Conservation (phyloP, 2,329 filamentous ascomycete genomes). For the Ophiostoma ips region DNA sequence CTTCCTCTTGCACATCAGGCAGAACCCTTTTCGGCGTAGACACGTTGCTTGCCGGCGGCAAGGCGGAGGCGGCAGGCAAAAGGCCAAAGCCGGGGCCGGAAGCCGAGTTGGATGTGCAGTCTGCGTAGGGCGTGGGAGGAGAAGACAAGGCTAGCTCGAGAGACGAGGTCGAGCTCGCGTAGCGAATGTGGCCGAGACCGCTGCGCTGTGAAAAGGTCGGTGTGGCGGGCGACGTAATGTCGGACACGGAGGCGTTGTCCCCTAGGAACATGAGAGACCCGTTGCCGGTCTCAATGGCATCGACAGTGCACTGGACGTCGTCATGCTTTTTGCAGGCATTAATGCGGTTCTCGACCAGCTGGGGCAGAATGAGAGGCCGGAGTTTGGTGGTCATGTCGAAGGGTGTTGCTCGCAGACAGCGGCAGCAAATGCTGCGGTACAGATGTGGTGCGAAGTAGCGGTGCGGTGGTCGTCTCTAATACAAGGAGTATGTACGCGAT, state of each 20-base stretch:
- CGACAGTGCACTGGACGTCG: conserved; percentile 16
- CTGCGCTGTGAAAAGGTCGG: conserved; percentile 48
- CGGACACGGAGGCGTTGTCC: conserved; percentile 44
- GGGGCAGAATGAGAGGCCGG: conserved; percentile 39
- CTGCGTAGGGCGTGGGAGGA: conserved; percentile 22
- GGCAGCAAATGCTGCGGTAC: conserved; percentile 3
- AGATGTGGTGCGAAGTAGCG: not conserved
- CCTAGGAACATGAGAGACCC: conserved; percentile 29
- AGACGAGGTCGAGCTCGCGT: conserved; percentile 65
- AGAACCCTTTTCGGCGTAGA: conserved; percentile 52
- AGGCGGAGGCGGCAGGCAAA: not conserved
- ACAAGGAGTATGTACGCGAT: not conserved
- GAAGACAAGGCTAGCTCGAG: conserved; percentile 42
- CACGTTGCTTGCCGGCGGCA: not conserved
- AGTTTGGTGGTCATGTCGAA: conserved; percentile 32
- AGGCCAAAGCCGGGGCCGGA: conserved; percentile 24
- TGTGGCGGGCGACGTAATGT: conserved; percentile 54
- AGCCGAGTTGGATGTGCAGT: conserved; percentile 32
- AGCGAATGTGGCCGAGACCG: conserved; percentile 35
- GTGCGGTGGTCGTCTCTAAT: not conserved
- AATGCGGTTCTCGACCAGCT: conserved; percentile 35
- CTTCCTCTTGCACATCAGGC: conserved; percentile 79
- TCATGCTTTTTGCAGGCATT: conserved; percentile 23
- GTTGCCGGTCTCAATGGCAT: conserved; percentile 16
- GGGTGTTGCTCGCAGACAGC: not conserved